Conservation (phyloP, 1,139 yeast genomes). For the Pichia sp. region DNA sequence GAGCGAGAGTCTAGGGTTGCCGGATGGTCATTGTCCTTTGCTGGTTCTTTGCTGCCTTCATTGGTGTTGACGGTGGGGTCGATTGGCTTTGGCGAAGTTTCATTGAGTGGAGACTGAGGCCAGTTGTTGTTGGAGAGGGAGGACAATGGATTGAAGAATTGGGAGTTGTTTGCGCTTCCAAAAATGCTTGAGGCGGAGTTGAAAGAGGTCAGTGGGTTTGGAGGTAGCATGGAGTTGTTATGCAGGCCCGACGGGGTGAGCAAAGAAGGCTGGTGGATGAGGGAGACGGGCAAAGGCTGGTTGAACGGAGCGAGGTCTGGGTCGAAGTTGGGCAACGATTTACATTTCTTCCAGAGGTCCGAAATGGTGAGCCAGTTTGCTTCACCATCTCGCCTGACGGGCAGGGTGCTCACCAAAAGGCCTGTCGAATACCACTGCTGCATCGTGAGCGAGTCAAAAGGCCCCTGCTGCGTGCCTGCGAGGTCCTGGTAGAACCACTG, state of each 20-base stretch:
- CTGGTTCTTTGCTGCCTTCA: too few species aligned
- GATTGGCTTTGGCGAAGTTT: neutral
- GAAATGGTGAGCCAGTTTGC: conserved; percentile 39
- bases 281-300: conserved; percentile 3
- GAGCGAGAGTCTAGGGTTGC: conserved; percentile 9
- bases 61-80: neutral
- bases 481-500: conserved; percentile 73
- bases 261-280: neutral
- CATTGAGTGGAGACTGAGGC: neutral
- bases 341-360: conserved; percentile 25
- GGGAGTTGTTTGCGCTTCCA: neutral
- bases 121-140: neutral
- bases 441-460: conserved; percentile 71
- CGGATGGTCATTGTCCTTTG: neutral
- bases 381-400: conserved; percentile 54
- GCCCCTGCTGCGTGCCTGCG: conserved; percentile 70
- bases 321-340: conserved; percentile 29
- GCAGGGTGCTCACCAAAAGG: conserved; percentile 54
- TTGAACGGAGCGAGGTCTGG: conserved; percentile 12
- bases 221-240: neutral
- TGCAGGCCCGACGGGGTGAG: neutral
- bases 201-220: neutral
- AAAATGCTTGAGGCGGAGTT: conserved; percentile 1
- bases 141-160: neutral
- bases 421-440: conserved; percentile 70